phyloP scores from a whole-genome alignment of 495 filamentous ascomycete genomes.

The Xylaria curta region DNA sequence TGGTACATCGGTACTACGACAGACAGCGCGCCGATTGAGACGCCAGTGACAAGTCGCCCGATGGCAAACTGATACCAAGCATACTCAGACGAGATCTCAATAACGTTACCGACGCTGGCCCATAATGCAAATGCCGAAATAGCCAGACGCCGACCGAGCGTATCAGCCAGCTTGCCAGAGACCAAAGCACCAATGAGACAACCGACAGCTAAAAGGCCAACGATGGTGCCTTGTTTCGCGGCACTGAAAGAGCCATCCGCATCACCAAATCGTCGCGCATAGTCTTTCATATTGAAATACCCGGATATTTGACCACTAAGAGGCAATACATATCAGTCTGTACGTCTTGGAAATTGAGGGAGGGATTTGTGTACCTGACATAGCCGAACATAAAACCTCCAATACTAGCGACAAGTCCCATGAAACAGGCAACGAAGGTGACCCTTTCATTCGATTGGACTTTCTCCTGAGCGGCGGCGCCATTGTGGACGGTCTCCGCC shows the following conservation, averaged over 20 bases:
- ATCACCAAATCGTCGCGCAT: slow-evolving; percentile 55
- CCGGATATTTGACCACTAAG: slow-evolving; percentile 52
- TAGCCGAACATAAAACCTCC: slow-evolving; percentile 86
- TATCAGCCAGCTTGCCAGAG: slow-evolving; percentile 62
- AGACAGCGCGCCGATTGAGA: slow-evolving; percentile 73
- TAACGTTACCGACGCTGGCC: slow-evolving; percentile 71
- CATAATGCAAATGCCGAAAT: slow-evolving; percentile 66
- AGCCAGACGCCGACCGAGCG: slow-evolving; percentile 52
- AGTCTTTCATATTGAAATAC: slow-evolving; percentile 69
- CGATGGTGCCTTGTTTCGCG: slow-evolving; percentile 59
- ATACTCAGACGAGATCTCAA: slow-evolving; percentile 64
- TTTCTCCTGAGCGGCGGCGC: neutral
- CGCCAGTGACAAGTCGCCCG: slow-evolving; percentile 65
- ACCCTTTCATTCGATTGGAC: slow-evolving; percentile 27
- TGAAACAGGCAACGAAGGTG: slow-evolving; percentile 47
- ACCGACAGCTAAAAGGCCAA: slow-evolving; percentile 67
- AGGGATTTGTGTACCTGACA: slow-evolving; percentile 58
- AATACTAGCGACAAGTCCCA: slow-evolving; percentile 63
- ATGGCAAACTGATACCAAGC: slow-evolving; percentile 61
- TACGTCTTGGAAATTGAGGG: slow-evolving; percentile 30
- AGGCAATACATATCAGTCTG: slow-evolving; percentile 1
- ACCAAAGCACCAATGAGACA: slow-evolving; percentile 72
- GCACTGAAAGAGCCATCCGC: slow-evolving; percentile 49
- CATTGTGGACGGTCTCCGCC: neutral
- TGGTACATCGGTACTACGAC: slow-evolving; percentile 79